A percentile compares a stretch with the other conserved stretches of the same genome.
These are phyloP conservation scores for Colletotrichum phormii DNA, from an alignment of 2,329 filamentous ascomycete genomes.

Conservation along the genomic window DNA sequence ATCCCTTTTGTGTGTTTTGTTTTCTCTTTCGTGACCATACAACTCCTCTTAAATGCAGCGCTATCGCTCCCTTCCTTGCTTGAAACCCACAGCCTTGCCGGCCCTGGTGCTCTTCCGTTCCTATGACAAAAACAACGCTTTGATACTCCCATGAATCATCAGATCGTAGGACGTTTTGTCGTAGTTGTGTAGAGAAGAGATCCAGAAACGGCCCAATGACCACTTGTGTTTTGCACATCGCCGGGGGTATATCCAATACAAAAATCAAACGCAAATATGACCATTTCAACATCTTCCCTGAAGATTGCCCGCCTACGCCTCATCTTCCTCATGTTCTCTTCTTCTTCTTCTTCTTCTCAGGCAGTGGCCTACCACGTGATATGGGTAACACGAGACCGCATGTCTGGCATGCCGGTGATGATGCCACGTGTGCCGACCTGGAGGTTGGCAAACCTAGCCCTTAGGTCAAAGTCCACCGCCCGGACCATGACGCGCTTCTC, in stretches of 20 bases:
- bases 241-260: constrained; percentile 36
- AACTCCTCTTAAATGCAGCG: constrained; percentile 9
- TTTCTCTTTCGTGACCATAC: background rate
- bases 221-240: constrained; percentile 16
- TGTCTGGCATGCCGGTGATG: constrained; percentile 58
- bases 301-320: background rate
- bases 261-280: constrained; percentile 4
- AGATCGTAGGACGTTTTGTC: background rate
- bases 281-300: background rate
- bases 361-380: constrained; percentile 57
- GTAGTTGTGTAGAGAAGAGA: background rate
- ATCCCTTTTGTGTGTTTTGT: background rate
- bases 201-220: background rate
- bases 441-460: constrained; percentile 60
- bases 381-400: constrained; percentile 57
- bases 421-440: constrained; percentile 66
- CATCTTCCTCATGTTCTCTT: background rate
- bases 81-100: background rate
- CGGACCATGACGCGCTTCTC: constrained; percentile 67
- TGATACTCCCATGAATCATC: background rate
- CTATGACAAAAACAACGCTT: background rate
- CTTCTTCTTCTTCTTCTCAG: too few species aligned
- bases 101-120: background rate
- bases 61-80: background rate
- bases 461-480: constrained; percentile 67